phyloP scores from a whole-genome alignment of 768 basidiomycete genomes.

The Lentinula sp. region DNA sequence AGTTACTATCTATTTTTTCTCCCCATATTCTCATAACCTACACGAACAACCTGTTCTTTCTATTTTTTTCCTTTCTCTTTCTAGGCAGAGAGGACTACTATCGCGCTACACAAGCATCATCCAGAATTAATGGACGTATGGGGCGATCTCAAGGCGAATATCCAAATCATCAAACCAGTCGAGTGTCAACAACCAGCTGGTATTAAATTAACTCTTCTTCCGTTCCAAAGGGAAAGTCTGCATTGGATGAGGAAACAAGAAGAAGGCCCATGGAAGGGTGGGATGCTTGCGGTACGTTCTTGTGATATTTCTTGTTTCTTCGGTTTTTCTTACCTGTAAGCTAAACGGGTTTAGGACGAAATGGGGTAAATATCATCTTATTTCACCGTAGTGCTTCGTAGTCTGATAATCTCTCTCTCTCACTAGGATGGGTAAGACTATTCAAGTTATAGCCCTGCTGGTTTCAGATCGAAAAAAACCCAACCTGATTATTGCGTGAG shows the following conservation, averaged over 20 bases:
- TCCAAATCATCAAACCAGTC: conserved; percentile 56
- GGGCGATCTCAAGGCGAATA: conserved; percentile 72
- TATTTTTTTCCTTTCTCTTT: neutral
- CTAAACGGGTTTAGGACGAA: conserved; percentile 51
- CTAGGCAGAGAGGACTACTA: conserved; percentile 66
- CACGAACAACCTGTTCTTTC: no score
- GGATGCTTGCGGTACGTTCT: conserved; percentile 77
- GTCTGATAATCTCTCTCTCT: conserved; percentile 7
- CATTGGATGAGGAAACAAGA: conserved; percentile 97
- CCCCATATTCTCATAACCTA: neutral
- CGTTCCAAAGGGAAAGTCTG: conserved; percentile 93
- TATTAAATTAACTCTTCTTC: conserved; percentile 81
- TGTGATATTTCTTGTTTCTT: neutral
- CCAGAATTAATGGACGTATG: conserved; percentile 80
- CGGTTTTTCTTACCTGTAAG: neutral
- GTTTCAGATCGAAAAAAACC: conserved; percentile 74
- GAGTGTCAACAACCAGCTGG: conserved; percentile 74
- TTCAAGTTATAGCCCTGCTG: conserved; percentile 90
- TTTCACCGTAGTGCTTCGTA: neutral
- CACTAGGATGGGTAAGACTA: conserved; percentile 86
- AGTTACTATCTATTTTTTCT: conserved; percentile 14
- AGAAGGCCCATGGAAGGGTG: conserved; percentile 78
- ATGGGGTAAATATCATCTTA: conserved; percentile 62
- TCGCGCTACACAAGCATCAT: conserved; percentile 64
- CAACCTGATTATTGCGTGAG: conserved; percentile 89